phyloP scores from a whole-genome alignment of 169 alveolate species.

The Theileria annulata region DNA sequence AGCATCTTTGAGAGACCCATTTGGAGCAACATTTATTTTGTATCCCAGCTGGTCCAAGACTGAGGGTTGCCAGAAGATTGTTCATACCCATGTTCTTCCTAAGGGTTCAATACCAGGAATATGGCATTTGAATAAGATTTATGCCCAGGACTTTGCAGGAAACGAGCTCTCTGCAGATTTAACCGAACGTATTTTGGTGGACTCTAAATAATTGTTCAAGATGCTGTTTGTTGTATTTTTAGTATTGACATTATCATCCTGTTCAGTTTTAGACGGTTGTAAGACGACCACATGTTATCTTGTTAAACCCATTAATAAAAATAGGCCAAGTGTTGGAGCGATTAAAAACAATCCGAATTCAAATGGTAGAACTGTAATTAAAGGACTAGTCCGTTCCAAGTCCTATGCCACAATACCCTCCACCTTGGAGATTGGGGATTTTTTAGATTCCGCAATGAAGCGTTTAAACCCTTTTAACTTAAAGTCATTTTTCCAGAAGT shows the following conservation, averaged over 20 bases:
- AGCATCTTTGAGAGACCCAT: constrained; percentile 46
- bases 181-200: constrained; percentile 50
- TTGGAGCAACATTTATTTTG: constrained; percentile 42
- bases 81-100: constrained; percentile 63
- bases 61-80: constrained; percentile 46
- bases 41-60: constrained; percentile 34
- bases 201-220: not conserved
- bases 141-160: constrained; percentile 61
- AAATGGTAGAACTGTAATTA: not conserved
- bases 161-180: constrained; percentile 39
- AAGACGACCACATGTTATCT: not conserved
- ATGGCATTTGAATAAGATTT: constrained; percentile 63
- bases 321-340: not conserved
- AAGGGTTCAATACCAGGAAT: constrained; percentile 78
- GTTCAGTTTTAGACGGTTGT: not conserved
- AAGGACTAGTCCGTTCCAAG: not conserved
- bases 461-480: constrained; percentile 7
- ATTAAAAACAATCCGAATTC: not conserved
- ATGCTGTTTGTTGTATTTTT: not conserved
- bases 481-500: constrained; percentile 13
- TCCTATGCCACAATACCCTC: not conserved
- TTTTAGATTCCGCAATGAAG: not conserved
- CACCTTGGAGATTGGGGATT: constrained; percentile 1
- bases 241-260: not conserved
- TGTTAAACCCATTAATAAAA: not conserved